Evolutionary conservation across 768 basidiomycete species (phyloP), one percentile per base, ranked within the genome.

Genomic region (Phaffia australis): DNA sequence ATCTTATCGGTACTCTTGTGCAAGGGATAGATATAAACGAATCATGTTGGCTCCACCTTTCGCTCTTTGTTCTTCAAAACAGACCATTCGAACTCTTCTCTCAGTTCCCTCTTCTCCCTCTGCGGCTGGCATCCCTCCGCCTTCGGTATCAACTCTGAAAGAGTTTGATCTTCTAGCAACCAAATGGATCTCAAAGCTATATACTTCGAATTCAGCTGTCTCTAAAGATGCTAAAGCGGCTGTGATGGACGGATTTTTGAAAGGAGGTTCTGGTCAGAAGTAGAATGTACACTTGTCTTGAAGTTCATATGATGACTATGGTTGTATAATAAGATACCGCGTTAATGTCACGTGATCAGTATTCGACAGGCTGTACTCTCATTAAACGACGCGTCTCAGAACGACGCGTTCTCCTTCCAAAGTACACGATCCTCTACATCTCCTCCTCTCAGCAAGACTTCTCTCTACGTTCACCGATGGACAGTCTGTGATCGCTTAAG

Each of bases 111-210:
- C 32, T 8, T 27, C 42, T 61, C 23, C 83, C 81, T 58, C 79
- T 78, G 11, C 56, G 6, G 57, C 60, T 14, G 56, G 55, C 27
- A 60, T 62, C 29, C 42, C 47, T 29, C 52, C 46, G 32, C 85
- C 87, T 4, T 58, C 58, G 42, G 57, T 56, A 50, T 81, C 83
- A 69, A 81, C 81, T 27, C 69, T 87, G 19, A 79, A 80, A 49
- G 74, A 81, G 23, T 78, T 90, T 42, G 85, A 87, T 69, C 84
- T 85, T 70, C 78, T 89, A 16, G 85, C 87, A 6, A 86, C 84
- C 18, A 87, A 88, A 73, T 78, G 84, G 25, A 77, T 90, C 23
- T 78, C 85, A 56, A 81, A 81, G 11, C 81, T 82, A 0, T 88
- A 89, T 67, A 63, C 66, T 21, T 47, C 51, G 51, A 66, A 57